phyloP scores from a whole-genome alignment of 495 filamentous ascomycete species.

The Penicillium pancosmium region DNA sequence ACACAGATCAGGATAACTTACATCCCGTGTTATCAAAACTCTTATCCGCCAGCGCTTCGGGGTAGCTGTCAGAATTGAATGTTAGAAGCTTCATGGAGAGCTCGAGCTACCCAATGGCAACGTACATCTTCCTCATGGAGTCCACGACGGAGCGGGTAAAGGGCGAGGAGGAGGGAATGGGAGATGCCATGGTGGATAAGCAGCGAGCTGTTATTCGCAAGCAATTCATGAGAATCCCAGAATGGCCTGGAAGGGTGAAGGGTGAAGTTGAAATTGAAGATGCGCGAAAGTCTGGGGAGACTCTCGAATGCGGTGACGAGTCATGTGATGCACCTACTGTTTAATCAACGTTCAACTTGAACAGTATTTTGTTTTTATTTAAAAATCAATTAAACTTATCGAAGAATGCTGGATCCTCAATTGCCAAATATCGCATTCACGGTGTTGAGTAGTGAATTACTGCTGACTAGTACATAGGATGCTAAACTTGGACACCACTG shows the following conservation, averaged over 20 bases:
- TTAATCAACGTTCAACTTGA: no score
- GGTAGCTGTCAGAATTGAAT: slow-evolving; percentile 63
- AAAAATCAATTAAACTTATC: no score
- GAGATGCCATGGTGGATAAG: slow-evolving; percentile 40
- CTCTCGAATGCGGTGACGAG: not conserved
- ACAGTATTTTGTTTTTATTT: no score
- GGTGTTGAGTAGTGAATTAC: no score
- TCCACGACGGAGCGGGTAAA: slow-evolving; percentile 79
- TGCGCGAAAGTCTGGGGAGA: not conserved
- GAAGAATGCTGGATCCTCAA: no score
- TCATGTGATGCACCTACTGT: not conserved
- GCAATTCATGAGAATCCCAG: slow-evolving; percentile 24
- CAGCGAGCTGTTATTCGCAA: slow-evolving; percentile 25
- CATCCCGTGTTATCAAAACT: slow-evolving; percentile 93
- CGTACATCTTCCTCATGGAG: slow-evolving; percentile 82
- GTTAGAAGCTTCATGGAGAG: slow-evolving; percentile 19
- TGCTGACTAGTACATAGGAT: no score
- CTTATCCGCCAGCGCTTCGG: slow-evolving; percentile 83
- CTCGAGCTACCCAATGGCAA: slow-evolving; percentile 25
- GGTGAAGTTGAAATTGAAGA: not conserved
- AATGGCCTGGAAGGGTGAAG: not conserved
- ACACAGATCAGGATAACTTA: slow-evolving; percentile 37
- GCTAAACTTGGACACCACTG: no score
- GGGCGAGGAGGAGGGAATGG: slow-evolving; percentile 49
- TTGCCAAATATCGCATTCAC: no score